phyloP scores from a whole-genome alignment of 768 basidiomycete species.

The Lactarius hengduanensis region DNA sequence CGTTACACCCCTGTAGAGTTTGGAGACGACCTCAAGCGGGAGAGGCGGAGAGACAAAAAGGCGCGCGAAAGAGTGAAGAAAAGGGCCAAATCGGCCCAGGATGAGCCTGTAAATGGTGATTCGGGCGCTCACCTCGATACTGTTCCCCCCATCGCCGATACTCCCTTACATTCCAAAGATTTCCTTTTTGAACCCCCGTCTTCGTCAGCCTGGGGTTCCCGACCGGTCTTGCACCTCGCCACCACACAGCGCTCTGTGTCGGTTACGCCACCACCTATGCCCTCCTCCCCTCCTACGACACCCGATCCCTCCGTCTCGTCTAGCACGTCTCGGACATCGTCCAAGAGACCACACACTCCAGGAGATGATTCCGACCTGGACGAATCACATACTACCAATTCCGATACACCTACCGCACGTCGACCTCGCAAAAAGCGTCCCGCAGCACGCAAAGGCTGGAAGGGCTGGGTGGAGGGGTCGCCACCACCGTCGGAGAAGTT shows the following conservation, averaged over 20 bases:
- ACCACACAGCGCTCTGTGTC: conserved; percentile 69
- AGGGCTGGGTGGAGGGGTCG: conserved; percentile 88
- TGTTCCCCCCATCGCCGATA: conserved; percentile 28
- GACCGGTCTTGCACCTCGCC: conserved; percentile 73
- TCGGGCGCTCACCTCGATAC: conserved; percentile 28
- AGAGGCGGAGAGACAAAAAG: conserved; percentile 52
- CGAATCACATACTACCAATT: conserved; percentile 31
- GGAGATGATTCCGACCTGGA: conserved; percentile 46
- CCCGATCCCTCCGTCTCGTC: conserved; percentile 76
- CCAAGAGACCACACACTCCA: conserved; percentile 76
- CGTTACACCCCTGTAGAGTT: conserved; percentile 63
- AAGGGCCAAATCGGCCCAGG: conserved; percentile 39
- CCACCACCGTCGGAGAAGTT: conserved; percentile 76
- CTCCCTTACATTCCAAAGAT: conserved; percentile 25
- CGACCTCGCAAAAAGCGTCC: conserved; percentile 51
- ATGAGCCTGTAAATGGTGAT: conserved; percentile 30
- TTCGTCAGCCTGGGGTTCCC: conserved; percentile 62
- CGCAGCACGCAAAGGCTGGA: conserved; percentile 78
- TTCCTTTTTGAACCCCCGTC: conserved; percentile 31
- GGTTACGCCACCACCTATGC: conserved; percentile 66
- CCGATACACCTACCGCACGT: conserved; percentile 30
- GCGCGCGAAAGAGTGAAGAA: conserved; percentile 54
- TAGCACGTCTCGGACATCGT: conserved; percentile 71
- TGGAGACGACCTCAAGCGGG: conserved; percentile 55
- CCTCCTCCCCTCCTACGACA: conserved; percentile 67